Base-by-base conservation (phyloP, 768 basidiomycete species). In the Amanita pallidorosea region DNA sequence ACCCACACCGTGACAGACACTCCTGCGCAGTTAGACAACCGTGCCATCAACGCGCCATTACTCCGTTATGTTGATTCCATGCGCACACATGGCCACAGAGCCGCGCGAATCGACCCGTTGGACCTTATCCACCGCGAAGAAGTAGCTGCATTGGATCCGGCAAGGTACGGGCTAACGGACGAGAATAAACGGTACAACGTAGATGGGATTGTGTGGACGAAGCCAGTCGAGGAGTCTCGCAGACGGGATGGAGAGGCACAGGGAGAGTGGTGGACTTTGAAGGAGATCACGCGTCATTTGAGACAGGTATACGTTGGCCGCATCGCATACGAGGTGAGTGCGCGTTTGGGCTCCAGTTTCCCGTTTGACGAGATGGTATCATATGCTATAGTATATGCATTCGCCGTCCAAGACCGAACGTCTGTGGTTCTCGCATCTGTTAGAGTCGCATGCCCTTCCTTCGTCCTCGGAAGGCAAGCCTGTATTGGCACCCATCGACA, bases 11-110 rank as follows among this genome's bases (percentile, higher is more conserved):
- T 7, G 18, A 31, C 50, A 88, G 86, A 88, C 60, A 85, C 79
- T 2, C 62, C 73, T 1, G 67, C 69, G 0, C 86, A 89, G 57
- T 71, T 91, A 12, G 61, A 70, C 47, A 88, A 88, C 64, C 76
- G 92, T 7, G 72, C 72, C 12, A 61, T 63, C 3, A 92, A 94
- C 57, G 89, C 90, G 0, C 70, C 88, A 3, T 70, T 96, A 15
- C 68, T 94, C 40, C 85, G 93, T 31, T 94, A 92, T 61, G 88
- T 92, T 9, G 93, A 95, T 62, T 84, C 86, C 2, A 75, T 95
- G 57, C 77, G 91, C n/a, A 82, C 74, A 0, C 87, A 91, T 56
- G 87, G 85, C 0, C 90, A 92, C 59, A 79, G 88, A 27, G 88
- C 89, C 3, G 89, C 90, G 0, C 73, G 77, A 38, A 86, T 95